Evolutionary conservation across 768 basidiomycete genomes (phyloP).

Genomic region (Lactarius hengduanensis): DNA sequence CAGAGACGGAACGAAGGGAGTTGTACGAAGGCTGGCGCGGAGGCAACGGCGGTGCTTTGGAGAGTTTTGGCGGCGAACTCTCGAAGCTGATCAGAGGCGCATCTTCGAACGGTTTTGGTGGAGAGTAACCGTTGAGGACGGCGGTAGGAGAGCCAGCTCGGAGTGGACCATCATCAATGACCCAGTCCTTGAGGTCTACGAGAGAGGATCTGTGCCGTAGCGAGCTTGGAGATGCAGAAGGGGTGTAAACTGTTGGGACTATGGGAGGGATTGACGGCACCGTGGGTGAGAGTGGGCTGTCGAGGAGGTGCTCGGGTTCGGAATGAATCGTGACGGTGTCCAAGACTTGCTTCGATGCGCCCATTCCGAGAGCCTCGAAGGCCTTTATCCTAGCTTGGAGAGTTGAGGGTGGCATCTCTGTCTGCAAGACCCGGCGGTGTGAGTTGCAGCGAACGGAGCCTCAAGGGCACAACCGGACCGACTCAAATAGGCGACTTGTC

Average conservation of each 20-base stretch:
- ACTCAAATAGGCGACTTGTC: neutral
- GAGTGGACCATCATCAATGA: slow-evolving; percentile 55
- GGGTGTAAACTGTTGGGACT: slow-evolving; percentile 17
- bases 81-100: slow-evolving; percentile 55
- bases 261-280: slow-evolving; percentile 23
- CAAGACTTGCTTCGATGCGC: slow-evolving; percentile 23
- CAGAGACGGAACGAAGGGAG: slow-evolving; percentile 47
- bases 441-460: neutral
- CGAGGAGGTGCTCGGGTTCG: slow-evolving; percentile 27
- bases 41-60: slow-evolving; percentile 54
- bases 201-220: slow-evolving; percentile 47
- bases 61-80: slow-evolving; percentile 40
- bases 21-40: slow-evolving; percentile 55
- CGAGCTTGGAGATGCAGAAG: slow-evolving; percentile 21
- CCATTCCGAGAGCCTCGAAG: slow-evolving; percentile 25
- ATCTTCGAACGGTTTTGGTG: slow-evolving; percentile 25
- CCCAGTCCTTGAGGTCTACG: slow-evolving; percentile 69
- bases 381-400: slow-evolving; percentile 29
- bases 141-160: neutral
- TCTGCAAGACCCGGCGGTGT: neutral
- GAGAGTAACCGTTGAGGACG: slow-evolving; percentile 3
- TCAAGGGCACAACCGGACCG: neutral
- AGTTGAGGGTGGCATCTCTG: slow-evolving; percentile 24
- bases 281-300: slow-evolving; percentile 21
- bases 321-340: slow-evolving; percentile 20